phyloP scores from a whole-genome alignment of 1,139 yeast genomes.

The Kodamaea anthophila region DNA sequence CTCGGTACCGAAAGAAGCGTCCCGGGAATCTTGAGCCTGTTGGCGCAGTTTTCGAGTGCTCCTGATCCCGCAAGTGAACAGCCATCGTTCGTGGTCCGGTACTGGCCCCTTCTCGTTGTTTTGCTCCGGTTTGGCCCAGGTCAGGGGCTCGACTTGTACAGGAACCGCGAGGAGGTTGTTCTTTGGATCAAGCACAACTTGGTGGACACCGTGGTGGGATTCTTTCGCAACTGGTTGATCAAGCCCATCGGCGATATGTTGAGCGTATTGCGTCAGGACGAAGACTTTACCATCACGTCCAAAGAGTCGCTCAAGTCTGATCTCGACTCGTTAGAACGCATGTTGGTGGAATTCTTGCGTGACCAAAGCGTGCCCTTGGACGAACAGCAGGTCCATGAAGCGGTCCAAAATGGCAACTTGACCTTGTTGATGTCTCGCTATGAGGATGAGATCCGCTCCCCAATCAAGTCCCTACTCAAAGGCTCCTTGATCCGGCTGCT shows the following conservation, averaged over 20 bases:
- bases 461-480: slow-evolving; percentile 52
- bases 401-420: slow-evolving; percentile 64
- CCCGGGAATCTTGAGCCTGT: slow-evolving; percentile 8
- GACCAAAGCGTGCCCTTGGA: slow-evolving; percentile 23
- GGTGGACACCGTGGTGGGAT: slow-evolving; percentile 58
- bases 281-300: slow-evolving; percentile 69
- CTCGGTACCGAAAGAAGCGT: slow-evolving; percentile 6
- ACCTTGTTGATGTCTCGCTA: slow-evolving; percentile 75
- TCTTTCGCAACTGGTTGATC: slow-evolving; percentile 76
- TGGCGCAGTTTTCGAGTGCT: slow-evolving; percentile 8
- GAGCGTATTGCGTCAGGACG: slow-evolving; percentile 78
- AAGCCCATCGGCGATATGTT: slow-evolving; percentile 72
- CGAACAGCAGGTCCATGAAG: slow-evolving; percentile 29
- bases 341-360: slow-evolving; percentile 73
- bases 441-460: slow-evolving; percentile 68
- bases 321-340: slow-evolving; percentile 72
- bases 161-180: slow-evolving; percentile 46
- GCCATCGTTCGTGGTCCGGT: slow-evolving; percentile 50
- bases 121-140: slow-evolving; percentile 46
- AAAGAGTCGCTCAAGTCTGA: slow-evolving; percentile 77
- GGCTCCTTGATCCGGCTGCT: slow-evolving; percentile 76
- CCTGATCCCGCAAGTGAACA: slow-evolving; percentile 17
- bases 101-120: slow-evolving; percentile 58
- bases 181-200: slow-evolving; percentile 55
- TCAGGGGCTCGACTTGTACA: slow-evolving; percentile 35